Evolutionary conservation across 202 grass and related monocot genomes (phyloP).

Genomic region (Sporobolus alterniflorus): DNA sequence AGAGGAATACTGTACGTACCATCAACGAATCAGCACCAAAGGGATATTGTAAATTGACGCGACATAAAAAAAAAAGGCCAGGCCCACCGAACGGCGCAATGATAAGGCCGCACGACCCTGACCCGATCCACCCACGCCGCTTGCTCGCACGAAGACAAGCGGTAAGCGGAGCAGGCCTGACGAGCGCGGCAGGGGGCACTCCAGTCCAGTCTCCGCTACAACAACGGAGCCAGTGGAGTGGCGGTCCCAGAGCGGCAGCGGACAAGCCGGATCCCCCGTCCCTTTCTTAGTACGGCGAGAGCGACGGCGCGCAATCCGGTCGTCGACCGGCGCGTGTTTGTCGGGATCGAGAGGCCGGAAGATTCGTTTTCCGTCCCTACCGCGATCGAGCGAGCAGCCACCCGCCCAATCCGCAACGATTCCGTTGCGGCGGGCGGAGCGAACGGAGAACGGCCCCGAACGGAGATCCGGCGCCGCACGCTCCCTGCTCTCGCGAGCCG

Average conservation of each 20-base stretch:
- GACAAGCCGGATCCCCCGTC: neutral
- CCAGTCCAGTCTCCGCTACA: no score
- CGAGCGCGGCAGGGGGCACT: neutral
- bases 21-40: neutral
- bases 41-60: neutral
- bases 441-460: no score
- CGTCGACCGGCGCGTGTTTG: neutral
- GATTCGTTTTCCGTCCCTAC: neutral
- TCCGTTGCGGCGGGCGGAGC: neutral
- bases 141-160: neutral
- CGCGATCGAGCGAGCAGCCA: neutral
- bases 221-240: neutral
- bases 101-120: neutral
- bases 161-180: neutral
- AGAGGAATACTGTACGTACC: no score
- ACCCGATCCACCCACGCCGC: neutral
- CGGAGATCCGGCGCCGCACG: neutral
- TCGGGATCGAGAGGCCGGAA: neutral
- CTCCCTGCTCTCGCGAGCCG: neutral
- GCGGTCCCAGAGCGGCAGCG: neutral
- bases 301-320: neutral
- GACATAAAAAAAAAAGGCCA: neutral
- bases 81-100: neutral
- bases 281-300: neutral
- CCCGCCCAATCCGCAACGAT: neutral